Evolutionary conservation across 225 moss, liverwort and hornwort genomes (phyloP), one percentile per base, ranked within the genome.

Genomic region (Rhytidiadelphus loreus): DNA sequence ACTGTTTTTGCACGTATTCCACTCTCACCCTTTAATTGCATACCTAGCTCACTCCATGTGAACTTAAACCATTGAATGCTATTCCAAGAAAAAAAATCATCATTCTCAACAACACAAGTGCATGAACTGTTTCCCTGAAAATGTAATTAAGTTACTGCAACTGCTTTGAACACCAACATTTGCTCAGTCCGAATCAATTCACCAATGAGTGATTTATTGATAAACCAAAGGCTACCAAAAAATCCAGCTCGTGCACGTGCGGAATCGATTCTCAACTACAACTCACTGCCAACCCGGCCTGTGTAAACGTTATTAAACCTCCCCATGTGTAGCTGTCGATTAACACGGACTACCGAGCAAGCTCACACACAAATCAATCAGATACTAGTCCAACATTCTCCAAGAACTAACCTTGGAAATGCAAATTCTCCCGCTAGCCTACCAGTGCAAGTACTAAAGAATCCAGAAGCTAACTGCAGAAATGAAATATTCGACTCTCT

Each of bases 181-280:
- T 8, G 32, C 53, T 80, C 52, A 52, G 13, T 52, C 44, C 46
- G 69, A 80, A 43, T 68, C 57, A 12, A 53, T 69, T 68, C 44
- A 68, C 24, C 57, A 57, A 57, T 43, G 25, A 88, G 58, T 66
- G 77, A 88, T 88, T 84, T 88, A 84, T 84, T 88, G 88, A 88
- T 88, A 77, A 84, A 84, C 88, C 88, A 43, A 66, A 84, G 84
- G 66, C 84, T 68, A 88, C 88, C 88, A 84, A 83, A 77, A 88
- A 74, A 81, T 77, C 66, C 84, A 68, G 65, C 46, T 30, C 48
- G 6, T 65, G 58, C 65, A 59, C 37, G n/a, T n/a, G n/a, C n/a
- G 66, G 46, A 83, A 58, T 30, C 77, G 65, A 68, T 58, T 66
- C 46, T 77, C 65, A 60, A 69, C 87, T 68, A 87, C 66, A 55